These are phyloP conservation scores for Candida hispaniensis DNA, from an alignment of 805 yeast species.

Conservation along the genomic window DNA sequence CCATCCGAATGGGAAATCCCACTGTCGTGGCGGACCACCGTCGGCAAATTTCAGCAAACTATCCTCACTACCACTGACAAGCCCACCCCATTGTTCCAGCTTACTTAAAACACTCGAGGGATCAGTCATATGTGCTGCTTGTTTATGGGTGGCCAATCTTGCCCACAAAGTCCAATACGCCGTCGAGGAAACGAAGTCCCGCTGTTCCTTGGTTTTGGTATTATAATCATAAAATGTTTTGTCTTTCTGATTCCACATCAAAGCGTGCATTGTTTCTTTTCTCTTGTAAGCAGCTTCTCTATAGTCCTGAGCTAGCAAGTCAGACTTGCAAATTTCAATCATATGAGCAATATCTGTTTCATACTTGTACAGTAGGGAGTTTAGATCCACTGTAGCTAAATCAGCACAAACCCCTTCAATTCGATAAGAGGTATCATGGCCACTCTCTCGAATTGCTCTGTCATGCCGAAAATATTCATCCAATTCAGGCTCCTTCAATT, in stretches of 20 bases:
- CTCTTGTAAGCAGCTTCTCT: slow-evolving; percentile 43
- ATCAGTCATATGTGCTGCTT: slow-evolving; percentile 57
- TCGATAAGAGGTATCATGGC: slow-evolving; percentile 89
- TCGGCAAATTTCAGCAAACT: slow-evolving; percentile 64
- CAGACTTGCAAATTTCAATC: slow-evolving; percentile 31
- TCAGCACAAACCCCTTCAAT: slow-evolving; percentile 83
- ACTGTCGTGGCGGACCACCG: slow-evolving; percentile 78
- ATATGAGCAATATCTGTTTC: slow-evolving; percentile 67
- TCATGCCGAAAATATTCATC: slow-evolving; percentile 88
- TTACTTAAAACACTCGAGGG: slow-evolving; percentile 46
- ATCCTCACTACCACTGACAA: slow-evolving; percentile 69
- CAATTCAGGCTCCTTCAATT: slow-evolving; percentile 62
- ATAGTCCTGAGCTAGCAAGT: slow-evolving; percentile 53
- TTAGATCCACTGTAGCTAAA: slow-evolving; percentile 83
- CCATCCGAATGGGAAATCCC: slow-evolving; percentile 99
- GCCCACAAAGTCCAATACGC: slow-evolving; percentile 92
- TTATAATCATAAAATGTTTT: slow-evolving; percentile 82
- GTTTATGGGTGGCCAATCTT: slow-evolving; percentile 51
- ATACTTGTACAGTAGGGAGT: slow-evolving; percentile 77
- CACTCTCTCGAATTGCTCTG: slow-evolving; percentile 90
- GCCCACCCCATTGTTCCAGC: slow-evolving; percentile 81
- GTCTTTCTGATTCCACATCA: slow-evolving; percentile 72
- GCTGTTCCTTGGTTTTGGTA: slow-evolving; percentile 42
- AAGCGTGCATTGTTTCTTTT: slow-evolving; percentile 46
- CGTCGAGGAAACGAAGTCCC: slow-evolving; percentile 74